phyloP scores from a whole-genome alignment of 2,329 filamentous ascomycete species.

The Pseudogymnoascus sp. region DNA sequence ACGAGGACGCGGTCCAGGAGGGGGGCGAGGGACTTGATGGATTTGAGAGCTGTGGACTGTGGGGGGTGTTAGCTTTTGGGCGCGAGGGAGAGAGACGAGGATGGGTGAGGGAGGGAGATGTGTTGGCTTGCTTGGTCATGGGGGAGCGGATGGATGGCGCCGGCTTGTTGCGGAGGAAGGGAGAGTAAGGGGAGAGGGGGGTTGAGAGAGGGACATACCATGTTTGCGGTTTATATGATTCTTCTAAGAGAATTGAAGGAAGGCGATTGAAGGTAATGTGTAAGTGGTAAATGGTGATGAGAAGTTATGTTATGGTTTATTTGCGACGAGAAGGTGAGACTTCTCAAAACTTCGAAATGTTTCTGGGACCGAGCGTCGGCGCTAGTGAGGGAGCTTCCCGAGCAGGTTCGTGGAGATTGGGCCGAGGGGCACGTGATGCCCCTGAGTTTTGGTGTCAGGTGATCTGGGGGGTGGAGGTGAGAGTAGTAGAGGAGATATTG shows the following conservation, averaged over 20 bases:
- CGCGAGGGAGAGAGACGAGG: too few species aligned
- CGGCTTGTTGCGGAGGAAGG: too few species aligned
- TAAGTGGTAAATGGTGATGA: not conserved
- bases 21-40: slow-evolving; percentile 87
- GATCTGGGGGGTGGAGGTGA: not conserved
- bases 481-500: too few species aligned
- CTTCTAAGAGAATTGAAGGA: too few species aligned
- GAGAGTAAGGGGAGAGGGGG: too few species aligned
- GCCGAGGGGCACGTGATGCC: not conserved
- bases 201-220: not conserved
- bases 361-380: slow-evolving; percentile 8
- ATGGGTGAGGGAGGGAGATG: too few species aligned
- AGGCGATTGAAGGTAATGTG: not conserved
- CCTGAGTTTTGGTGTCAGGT: not conserved
- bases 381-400: slow-evolving; percentile 5
- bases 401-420: not conserved
- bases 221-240: not conserved
- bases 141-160: too few species aligned
- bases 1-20: slow-evolving; percentile 97
- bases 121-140: too few species aligned
- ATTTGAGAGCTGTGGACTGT: slow-evolving; percentile 72
- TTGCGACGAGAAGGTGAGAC: not conserved
- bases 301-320: not conserved
- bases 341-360: slow-evolving; percentile 11
- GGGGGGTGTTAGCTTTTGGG: not conserved